Evolutionary conservation across 805 yeast species (phyloP).

Genomic region (Metschnikowia cerradonensis): DNA sequence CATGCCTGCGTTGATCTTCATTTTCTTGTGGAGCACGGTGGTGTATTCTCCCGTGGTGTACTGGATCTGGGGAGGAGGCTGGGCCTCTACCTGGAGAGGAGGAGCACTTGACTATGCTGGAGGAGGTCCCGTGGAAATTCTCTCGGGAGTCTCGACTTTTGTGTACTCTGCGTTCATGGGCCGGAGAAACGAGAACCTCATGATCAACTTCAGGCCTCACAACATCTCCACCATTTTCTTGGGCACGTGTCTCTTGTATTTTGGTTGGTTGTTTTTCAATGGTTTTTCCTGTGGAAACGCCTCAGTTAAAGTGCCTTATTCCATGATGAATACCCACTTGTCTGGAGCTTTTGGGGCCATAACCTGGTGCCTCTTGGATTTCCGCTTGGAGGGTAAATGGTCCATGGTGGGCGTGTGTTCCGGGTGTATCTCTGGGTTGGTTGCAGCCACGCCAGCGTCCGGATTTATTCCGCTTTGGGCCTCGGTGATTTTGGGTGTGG

Average conservation of each 20-base stretch:
- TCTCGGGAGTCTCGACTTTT: constrained; percentile 87
- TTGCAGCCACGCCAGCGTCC: constrained; percentile 94
- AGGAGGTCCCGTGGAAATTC: constrained; percentile 94
- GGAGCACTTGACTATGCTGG: constrained; percentile 97
- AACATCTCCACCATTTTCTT: constrained; percentile 86
- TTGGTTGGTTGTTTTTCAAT: constrained; percentile 96
- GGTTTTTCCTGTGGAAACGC: constrained; percentile 87
- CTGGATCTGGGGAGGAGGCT: constrained; percentile 96
- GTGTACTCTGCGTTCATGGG: constrained; percentile 81
- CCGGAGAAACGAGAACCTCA: constrained; percentile 65
- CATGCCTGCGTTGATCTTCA: constrained; percentile 75
- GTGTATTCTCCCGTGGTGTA: constrained; percentile 94
- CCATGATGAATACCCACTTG: constrained; percentile 86
- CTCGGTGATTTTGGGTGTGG: constrained; percentile 77
- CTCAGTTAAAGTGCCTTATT: constrained; percentile 76
- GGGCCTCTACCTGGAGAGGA: constrained; percentile 76
- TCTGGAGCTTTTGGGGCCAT: constrained; percentile 89
- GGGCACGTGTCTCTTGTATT: constrained; percentile 84
- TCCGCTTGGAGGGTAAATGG: constrained; percentile 84
- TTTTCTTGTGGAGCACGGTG: constrained; percentile 84
- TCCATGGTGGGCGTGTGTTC: constrained; percentile 93
- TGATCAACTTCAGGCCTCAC: constrained; percentile 91
- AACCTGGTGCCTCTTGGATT: constrained; percentile 90
- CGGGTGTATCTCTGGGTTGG: constrained; percentile 92
- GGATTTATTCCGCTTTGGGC: constrained; percentile 92